phyloP scores from a whole-genome alignment of 371 early-diverging fungal species.

The Parasitella parasitica region DNA sequence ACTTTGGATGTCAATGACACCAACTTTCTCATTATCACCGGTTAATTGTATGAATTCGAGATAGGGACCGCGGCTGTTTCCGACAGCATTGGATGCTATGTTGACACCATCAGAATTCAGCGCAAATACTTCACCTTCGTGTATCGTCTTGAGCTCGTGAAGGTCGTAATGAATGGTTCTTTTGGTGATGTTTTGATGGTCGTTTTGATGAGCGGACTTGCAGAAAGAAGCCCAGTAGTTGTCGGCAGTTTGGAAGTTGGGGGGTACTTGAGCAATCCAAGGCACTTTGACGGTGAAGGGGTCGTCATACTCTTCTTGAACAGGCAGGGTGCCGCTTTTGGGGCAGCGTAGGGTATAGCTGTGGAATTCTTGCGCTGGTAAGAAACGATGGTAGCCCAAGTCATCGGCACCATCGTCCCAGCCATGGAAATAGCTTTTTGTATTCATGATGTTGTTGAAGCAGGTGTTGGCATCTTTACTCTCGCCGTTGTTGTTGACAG shows the following conservation, averaged over 20 bases:
- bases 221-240: conserved; percentile 46
- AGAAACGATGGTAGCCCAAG: conserved; percentile 55
- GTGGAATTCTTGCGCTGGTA: conserved; percentile 51
- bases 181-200: conserved; percentile 6
- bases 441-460: conserved; percentile 55
- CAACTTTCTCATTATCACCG: conserved; percentile 28
- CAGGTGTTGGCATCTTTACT: conserved; percentile 55
- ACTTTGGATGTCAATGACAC: conserved; percentile 51
- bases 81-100: conserved; percentile 26
- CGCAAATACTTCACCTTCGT: conserved; percentile 40
- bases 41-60: conserved; percentile 40
- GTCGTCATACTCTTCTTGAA: conserved; percentile 41
- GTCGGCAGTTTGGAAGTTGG: conserved; percentile 33
- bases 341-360: conserved; percentile 49
- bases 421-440: conserved; percentile 53
- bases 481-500: conserved; percentile 57
- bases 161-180: conserved; percentile 24
- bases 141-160: conserved; percentile 35
- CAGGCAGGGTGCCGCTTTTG: conserved; percentile 36
- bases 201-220: conserved; percentile 29
- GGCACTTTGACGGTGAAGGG: conserved; percentile 53
- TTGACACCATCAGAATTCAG: conserved; percentile 17
- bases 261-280: conserved; percentile 49
- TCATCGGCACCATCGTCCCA: conserved; percentile 60
- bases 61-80: conserved; percentile 28